Evolutionary conservation across 495 filamentous ascomycete genomes (phyloP), one percentile per base, ranked within the genome.

Genomic region (Jackrogersella multiformis): DNA sequence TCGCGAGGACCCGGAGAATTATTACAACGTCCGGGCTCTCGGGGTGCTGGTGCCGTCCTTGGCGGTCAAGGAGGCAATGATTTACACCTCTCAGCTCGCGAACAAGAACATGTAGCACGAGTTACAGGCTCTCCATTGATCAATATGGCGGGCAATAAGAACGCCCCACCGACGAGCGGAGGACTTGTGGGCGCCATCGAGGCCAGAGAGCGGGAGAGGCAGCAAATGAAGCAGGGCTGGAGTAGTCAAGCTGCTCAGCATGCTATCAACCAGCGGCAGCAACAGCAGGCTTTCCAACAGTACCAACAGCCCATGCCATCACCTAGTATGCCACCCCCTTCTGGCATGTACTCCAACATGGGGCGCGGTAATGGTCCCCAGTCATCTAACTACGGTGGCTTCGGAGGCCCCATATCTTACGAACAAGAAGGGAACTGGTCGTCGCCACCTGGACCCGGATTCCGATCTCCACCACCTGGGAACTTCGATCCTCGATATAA

Each of bases 91-190:
- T 94, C 93, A 13, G 94, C 94, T n/a, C 89, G 91, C 6, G 94
- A 98, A 75, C 94, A 97, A 72, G 92, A 97, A 74, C 90, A 96
- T 71, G 88, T 98, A 26, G 91, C 94, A n/a, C 86, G 92, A 30
- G 82, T 92, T 62, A 97, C 94, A 5, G 91, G 92, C 0, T 89
- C 88, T 1, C 89, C 94, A 2, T 83, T 98, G 64, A 88, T 96
- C 68, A 89, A 88, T 32, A 80, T 95, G 73, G 86, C 86, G 18
- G 82, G 86, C 9, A 85, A 81, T 30, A 80, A 77, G 30, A 80
- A 79, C 57, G 74, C 79, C 0, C 76, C 49, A 15, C 81, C 84
- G 35, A 80, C 84, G 28, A 80, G 84, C 15, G 81, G 73, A 42
- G 90, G 91, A 2, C 81, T 94, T 2, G 86, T 96, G 8, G 89